Base-by-base conservation (phyloP, 2,329 filamentous ascomycete genomes). In the Diaporthe capsici region DNA sequence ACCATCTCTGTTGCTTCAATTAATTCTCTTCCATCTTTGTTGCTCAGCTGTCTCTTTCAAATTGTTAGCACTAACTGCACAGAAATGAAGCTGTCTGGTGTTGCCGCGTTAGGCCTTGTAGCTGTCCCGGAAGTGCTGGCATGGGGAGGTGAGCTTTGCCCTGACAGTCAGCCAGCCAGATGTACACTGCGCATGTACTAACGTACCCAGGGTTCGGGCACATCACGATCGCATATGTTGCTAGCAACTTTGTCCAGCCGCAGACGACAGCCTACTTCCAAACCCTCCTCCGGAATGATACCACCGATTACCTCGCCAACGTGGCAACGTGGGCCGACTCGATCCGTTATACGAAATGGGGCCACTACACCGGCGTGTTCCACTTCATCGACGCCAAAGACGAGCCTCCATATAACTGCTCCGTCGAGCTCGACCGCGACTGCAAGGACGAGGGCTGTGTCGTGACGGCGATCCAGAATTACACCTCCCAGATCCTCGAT, bases 301-400 rank as follows among this genome's bases (percentile, higher is more conserved):
- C 88, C 2, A 82, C 85, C 73, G 87, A 91, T 79, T 93, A 92
- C 80, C 86, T 94, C 37, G 91, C 91, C 65, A 87, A 87, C 74
- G 88, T 93, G 4, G 92, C 92, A 4, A 90, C 90, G 13, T 94
- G 92, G 92, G 92, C 92, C 42, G 92, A 94, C 84, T 91, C 87
- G 53, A 87, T 92, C 82, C 88, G 91, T 34, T 93, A 93, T 84
- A 92, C 90, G 10, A 87, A 88, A 82, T 92, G 90, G 85, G 91
- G 90, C 20, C 86, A 86, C 51, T 93, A 91, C 82, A 91, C 89
- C 12, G 89, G 87, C 78, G 88, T 88, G 47, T 92, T 92, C 82
- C 92, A 94, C 86, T 94, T 91, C 84, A 93, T 94, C 83, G 92
- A 93, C 81, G 91, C 92, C 76, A 88, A 92, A 79, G 92, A 94